A percentile compares a stretch with the other conserved stretches of the same genome.
phyloP scores from a whole-genome alignment of 192 early-diverging fungal species.

The Mortierella claussenii region DNA sequence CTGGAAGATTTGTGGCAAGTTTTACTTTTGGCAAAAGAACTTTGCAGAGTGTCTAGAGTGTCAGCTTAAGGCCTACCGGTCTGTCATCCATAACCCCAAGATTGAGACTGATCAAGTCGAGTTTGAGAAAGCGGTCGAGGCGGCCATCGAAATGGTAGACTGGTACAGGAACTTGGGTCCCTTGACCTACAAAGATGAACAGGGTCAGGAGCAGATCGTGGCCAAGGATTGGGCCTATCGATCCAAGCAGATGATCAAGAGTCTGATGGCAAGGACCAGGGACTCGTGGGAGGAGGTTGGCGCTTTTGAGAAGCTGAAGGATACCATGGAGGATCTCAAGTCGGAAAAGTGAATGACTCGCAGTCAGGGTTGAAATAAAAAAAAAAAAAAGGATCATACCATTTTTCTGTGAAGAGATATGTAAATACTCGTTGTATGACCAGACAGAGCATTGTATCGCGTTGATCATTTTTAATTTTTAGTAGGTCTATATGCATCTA shows the following conservation, averaged over 20 bases:
- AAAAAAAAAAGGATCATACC: too few species aligned
- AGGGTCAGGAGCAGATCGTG: conserved; percentile 61
- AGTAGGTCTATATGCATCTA: neutral
- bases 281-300: conserved; percentile 74
- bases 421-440: too few species aligned
- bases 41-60: conserved; percentile 80
- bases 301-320: conserved; percentile 68
- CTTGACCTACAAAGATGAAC: conserved; percentile 55
- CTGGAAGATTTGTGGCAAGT: conserved; percentile 81
- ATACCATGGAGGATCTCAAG: conserved; percentile 70
- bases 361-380: too few species aligned
- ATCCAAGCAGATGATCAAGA: conserved; percentile 81
- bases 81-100: conserved; percentile 78
- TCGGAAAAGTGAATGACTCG: conserved; percentile 37
- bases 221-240: conserved; percentile 94
- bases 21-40: conserved; percentile 74
- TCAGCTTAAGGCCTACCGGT: conserved; percentile 86
- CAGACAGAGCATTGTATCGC: too few species aligned
- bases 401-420: too few species aligned
- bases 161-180: conserved; percentile 83
- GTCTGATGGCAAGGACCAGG: conserved; percentile 86
- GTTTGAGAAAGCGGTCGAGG: conserved; percentile 78
- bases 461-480: neutral
- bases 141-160: conserved; percentile 78
- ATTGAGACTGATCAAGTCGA: conserved; percentile 73